Percentiles rank a stretch among this genome's conserved stretches.
Conservation (phyloP, 1,284 basidiomycete genomes). For the Fomitiporia mediterranea region DNA sequence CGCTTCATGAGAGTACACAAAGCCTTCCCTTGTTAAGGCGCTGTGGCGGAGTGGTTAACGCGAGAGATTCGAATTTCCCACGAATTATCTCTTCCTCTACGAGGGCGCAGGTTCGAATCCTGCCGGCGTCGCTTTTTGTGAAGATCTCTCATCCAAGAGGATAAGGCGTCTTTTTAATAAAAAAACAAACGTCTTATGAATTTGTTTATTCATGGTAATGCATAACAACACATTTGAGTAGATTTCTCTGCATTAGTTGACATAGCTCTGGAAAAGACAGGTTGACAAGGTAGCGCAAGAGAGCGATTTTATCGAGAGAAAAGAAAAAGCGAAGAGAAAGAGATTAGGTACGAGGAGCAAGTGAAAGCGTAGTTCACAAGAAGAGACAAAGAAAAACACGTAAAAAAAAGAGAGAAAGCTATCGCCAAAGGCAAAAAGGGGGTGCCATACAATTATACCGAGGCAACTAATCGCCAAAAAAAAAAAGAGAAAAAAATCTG, state of each 20-base stretch:
- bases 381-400: background rate
- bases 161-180: no score
- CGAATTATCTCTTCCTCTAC: conserved; percentile 41
- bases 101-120: conserved; percentile 70
- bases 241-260: background rate
- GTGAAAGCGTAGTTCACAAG: background rate
- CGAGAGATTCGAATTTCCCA: conserved; percentile 18
- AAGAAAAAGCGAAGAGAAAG: background rate
- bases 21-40: background rate
- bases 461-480: background rate
- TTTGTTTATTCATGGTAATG: background rate
- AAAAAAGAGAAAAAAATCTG: no score
- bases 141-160: background rate
- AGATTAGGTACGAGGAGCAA: background rate
- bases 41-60: conserved; percentile 21
- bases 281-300: background rate
- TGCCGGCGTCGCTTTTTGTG: conserved; percentile 51
- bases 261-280: background rate
- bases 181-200: no score
- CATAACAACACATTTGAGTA: background rate
- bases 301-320: background rate
- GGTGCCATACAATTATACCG: conserved; percentile 3
- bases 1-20: background rate
- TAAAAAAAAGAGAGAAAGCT: background rate
- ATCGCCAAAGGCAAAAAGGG: background rate